Conservation (phyloP, 2,329 filamentous ascomycete genomes). For the Talaromyces marneffei region DNA sequence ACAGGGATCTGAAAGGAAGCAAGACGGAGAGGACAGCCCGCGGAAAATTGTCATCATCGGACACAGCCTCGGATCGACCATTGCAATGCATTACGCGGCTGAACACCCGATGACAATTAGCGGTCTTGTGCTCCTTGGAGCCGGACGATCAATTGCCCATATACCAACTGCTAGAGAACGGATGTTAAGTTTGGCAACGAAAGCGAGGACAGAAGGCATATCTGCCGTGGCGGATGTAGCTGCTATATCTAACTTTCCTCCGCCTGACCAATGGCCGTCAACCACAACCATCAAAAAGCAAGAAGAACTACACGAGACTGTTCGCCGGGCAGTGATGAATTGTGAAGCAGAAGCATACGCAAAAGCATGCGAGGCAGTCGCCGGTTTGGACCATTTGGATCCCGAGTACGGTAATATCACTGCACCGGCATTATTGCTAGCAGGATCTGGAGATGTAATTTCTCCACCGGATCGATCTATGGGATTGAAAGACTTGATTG, state of each 20-base stretch:
- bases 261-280: neutral
- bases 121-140: conserved; percentile 29
- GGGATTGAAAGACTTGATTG: conserved; percentile 3
- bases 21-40: too few species aligned
- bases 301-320: neutral
- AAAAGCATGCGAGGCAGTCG: conserved; percentile 9
- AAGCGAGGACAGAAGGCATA: conserved; percentile 8
- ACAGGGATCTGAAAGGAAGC: conserved; percentile 1
- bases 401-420: conserved; percentile 2
- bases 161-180: conserved; percentile 12
- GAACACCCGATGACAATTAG: conserved; percentile 19
- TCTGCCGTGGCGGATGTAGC: conserved; percentile 7
- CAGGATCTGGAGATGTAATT: conserved; percentile 7
- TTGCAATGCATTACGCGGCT: conserved; percentile 35
- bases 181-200: conserved; percentile 8
- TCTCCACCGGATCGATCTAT: conserved; percentile 4
- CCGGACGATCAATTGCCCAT: conserved; percentile 23
- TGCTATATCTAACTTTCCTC: conserved; percentile 8
- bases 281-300: neutral
- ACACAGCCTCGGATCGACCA: conserved; percentile 33
- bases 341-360: conserved; percentile 11
- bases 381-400: conserved; percentile 7
- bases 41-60: conserved; percentile 25
- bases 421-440: conserved; percentile 8
- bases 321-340: neutral